A percentile compares a stretch with the other conserved stretches of the same genome.
phyloP scores from a whole-genome alignment of 768 basidiomycete genomes.

The Tylopilus vinaceipallidus region DNA sequence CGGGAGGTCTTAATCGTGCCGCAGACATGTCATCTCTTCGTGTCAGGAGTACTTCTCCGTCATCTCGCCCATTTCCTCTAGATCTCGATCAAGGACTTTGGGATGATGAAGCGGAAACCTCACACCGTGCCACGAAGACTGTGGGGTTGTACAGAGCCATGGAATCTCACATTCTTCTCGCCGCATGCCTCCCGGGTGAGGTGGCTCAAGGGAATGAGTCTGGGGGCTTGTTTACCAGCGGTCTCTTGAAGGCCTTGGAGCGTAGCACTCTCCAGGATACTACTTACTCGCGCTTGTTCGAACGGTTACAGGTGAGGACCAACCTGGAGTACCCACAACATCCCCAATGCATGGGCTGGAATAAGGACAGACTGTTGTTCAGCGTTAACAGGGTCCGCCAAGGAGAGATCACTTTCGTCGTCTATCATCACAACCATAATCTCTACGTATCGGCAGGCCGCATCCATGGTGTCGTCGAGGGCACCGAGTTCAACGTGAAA shows the following conservation, averaged over 20 bases:
- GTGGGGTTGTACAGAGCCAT: constrained; percentile 14
- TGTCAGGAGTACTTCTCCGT: constrained; percentile 8
- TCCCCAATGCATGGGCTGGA: constrained; percentile 18
- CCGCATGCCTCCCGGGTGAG: constrained; percentile 21
- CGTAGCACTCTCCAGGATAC: constrained; percentile 11
- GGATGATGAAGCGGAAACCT: background rate
- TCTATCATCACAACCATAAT: background rate
- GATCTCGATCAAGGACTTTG: constrained; percentile 13
- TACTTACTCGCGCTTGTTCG: constrained; percentile 12
- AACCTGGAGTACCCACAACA: constrained; percentile 5
- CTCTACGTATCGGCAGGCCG: constrained; percentile 18
- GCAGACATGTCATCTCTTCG: background rate
- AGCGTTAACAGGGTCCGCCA: constrained; percentile 13
- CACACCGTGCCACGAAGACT: constrained; percentile 6
- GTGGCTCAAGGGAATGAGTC: constrained; percentile 10
- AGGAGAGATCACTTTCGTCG: constrained; percentile 12
- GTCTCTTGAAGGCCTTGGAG: constrained; percentile 15
- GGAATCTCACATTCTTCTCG: constrained; percentile 21
- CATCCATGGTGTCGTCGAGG: constrained; percentile 16
- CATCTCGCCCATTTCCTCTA: constrained; percentile 8
- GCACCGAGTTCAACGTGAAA: constrained; percentile 12
- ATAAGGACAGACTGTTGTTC: constrained; percentile 18
- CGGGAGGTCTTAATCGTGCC: constrained; percentile 15
- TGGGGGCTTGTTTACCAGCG: constrained; percentile 20
- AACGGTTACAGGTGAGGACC: background rate